phyloP scores from a whole-genome alignment of 2,329 filamentous ascomycete genomes.

The Aotearoamyces nothofagi region DNA sequence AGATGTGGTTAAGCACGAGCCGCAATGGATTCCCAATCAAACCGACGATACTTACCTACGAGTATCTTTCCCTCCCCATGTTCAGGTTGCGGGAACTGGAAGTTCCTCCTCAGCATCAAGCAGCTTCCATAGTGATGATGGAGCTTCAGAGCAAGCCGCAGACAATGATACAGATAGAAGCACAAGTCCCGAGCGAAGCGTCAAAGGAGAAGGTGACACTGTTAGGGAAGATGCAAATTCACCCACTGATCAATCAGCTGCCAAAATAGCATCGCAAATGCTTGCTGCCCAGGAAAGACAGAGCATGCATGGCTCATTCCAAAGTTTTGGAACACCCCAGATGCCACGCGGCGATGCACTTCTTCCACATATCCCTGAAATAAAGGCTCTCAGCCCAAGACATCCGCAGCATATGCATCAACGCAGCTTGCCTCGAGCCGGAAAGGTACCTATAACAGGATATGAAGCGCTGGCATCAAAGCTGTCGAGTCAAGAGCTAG shows the following conservation, averaged over 20 bases:
- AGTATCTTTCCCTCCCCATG: constrained; percentile 4
- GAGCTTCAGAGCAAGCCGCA: constrained; percentile 19
- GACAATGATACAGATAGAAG: constrained; percentile 28
- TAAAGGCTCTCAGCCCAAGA: constrained; percentile 23
- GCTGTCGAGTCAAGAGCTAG: constrained; percentile 21
- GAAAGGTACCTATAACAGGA: constrained; percentile 33
- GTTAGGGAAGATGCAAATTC: background rate
- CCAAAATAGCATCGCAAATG: constrained; percentile 16
- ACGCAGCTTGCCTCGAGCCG: constrained; percentile 17
- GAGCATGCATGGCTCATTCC: constrained; percentile 10
- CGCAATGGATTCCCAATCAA: constrained; percentile 8
- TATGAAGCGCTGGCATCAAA: constrained; percentile 48
- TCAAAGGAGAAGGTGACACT: constrained; percentile 16
- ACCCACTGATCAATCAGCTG: constrained; percentile 7
- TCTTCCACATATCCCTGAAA: too few species aligned
- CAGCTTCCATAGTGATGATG: constrained; percentile 19
- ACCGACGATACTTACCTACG: constrained; percentile 4
- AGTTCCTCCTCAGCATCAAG: constrained; percentile 20
- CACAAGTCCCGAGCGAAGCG: constrained; percentile 27
- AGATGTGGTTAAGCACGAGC: constrained; percentile 1
- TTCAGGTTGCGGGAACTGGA: constrained; percentile 11
- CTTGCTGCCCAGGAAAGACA: constrained; percentile 18
- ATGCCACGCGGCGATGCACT: constrained; percentile 25
- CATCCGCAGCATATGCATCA: constrained; percentile 16
- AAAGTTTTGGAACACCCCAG: constrained; percentile 18